Percentiles rank a stretch among this genome's conserved stretches.
Evolutionary conservation across 2,329 filamentous ascomycete species (phyloP).

Genomic region (Alternaria infectoria): DNA sequence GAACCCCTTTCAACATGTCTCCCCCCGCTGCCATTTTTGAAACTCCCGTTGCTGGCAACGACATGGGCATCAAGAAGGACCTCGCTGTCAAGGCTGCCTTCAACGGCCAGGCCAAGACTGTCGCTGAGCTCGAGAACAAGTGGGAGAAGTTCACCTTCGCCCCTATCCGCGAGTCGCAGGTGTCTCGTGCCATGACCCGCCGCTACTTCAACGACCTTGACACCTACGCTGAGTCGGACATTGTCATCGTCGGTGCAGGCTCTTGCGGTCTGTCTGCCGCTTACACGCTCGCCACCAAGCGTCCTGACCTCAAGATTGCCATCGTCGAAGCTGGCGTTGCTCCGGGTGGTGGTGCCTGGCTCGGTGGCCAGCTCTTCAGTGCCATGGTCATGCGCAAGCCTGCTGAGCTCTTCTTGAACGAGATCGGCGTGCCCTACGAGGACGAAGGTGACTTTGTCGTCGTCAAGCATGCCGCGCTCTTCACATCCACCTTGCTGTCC

Average conservation of each 20-base stretch:
- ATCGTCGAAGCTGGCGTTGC: slow-evolving; percentile 88
- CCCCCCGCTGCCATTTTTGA: slow-evolving; percentile 73
- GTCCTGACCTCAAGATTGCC: slow-evolving; percentile 89
- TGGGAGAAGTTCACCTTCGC: slow-evolving; percentile 85
- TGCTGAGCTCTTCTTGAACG: slow-evolving; percentile 80
- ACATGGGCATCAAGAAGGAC: slow-evolving; percentile 43
- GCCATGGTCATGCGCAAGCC: slow-evolving; percentile 97
- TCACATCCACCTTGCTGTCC: slow-evolving; percentile 85
- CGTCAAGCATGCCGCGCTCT: slow-evolving; percentile 91
- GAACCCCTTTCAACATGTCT: slow-evolving; percentile 65
- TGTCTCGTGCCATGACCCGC: slow-evolving; percentile 90
- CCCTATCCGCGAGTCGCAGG: slow-evolving; percentile 88
- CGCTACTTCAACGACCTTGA: slow-evolving; percentile 93
- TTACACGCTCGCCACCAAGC: slow-evolving; percentile 81
- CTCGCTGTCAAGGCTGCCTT: slow-evolving; percentile 57
- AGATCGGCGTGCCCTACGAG: slow-evolving; percentile 83
- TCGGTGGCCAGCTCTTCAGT: slow-evolving; percentile 91
- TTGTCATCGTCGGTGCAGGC: slow-evolving; percentile 91
- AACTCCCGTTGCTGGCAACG: slow-evolving; percentile 36
- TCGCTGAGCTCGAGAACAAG: slow-evolving; percentile 72
- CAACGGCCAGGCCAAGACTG: slow-evolving; percentile 58
- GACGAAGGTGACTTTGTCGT: slow-evolving; percentile 89
- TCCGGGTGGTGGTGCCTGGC: slow-evolving; percentile 85
- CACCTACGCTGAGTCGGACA: slow-evolving; percentile 87
- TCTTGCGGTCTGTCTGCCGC: slow-evolving; percentile 86